Evolutionary conservation across 1,284 basidiomycete genomes (phyloP).

Genomic region (Neotropicomus parvogracilis): DNA sequence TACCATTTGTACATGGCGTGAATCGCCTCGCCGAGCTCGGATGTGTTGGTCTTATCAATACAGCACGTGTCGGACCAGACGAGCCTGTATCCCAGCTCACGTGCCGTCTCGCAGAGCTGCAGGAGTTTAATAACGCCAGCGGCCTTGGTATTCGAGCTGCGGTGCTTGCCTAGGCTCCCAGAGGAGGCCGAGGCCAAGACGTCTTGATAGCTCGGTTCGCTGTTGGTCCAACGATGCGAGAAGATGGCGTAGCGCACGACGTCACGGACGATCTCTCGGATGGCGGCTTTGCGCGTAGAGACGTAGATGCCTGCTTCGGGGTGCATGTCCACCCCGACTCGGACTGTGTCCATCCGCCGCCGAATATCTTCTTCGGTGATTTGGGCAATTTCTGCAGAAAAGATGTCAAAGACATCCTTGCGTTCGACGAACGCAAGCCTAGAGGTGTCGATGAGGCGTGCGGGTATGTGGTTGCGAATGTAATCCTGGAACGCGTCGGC

Average conservation of each 20-base stretch:
- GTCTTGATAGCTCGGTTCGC: slow-evolving; percentile 26
- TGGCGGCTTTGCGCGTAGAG: slow-evolving; percentile 9
- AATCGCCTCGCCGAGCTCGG: slow-evolving; percentile 29
- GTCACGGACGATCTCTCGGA: slow-evolving; percentile 20
- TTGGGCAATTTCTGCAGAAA: slow-evolving; percentile 16
- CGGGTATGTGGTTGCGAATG: slow-evolving; percentile 27
- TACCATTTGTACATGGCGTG: slow-evolving; percentile 33
- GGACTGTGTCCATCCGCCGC: background rate
- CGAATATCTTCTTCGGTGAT: slow-evolving; percentile 20
- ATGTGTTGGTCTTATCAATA: slow-evolving; percentile 18
- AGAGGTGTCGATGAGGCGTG: slow-evolving; percentile 26
- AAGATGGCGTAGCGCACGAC: slow-evolving; percentile 25
- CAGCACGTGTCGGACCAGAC: slow-evolving; percentile 32
- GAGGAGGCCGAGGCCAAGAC: background rate
- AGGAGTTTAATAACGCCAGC: slow-evolving; percentile 18
- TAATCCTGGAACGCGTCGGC: slow-evolving; percentile 16
- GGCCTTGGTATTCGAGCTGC: background rate
- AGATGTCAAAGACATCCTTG: slow-evolving; percentile 16
- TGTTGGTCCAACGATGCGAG: slow-evolving; percentile 28
- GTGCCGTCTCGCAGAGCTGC: slow-evolving; percentile 22
- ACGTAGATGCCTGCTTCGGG: slow-evolving; percentile 21
- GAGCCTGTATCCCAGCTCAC: slow-evolving; percentile 13
- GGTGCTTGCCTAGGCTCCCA: slow-evolving; percentile 1
- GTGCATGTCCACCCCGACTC: background rate
- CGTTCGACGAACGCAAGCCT: slow-evolving; percentile 24